These are phyloP conservation scores for Candida boidinii DNA, from an alignment of 805 yeast species.

Conservation along the genomic window DNA sequence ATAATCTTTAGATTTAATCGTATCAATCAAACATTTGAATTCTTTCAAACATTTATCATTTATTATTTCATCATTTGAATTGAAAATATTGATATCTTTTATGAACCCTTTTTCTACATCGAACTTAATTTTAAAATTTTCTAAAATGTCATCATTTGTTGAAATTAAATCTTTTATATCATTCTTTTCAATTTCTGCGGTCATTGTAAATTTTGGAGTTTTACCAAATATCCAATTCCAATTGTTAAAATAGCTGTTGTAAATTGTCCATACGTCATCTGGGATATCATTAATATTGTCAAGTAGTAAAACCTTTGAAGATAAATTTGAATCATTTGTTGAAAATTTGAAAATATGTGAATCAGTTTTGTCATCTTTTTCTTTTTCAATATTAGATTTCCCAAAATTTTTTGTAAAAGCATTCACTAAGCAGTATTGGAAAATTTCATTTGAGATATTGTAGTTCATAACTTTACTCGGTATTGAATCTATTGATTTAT, in stretches of 20 bases:
- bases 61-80: too few relatives aligned
- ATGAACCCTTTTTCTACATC: too few relatives aligned
- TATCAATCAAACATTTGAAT: too few relatives aligned
- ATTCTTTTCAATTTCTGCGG: too few relatives aligned
- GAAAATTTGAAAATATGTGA: background rate
- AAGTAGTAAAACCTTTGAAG: constrained; percentile 15
- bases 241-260: constrained; percentile 31
- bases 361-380: background rate
- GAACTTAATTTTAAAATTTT: too few relatives aligned
- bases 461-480: constrained; percentile 72
- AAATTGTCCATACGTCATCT: constrained; percentile 30
- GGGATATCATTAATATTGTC: constrained; percentile 20
- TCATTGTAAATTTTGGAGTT: constrained; percentile 71
- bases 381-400: constrained; percentile 3
- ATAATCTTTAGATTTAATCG: too few relatives aligned
- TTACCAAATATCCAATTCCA: constrained; percentile 75
- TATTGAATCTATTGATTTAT: constrained; percentile 57
- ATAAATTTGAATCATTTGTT: constrained; percentile 2
- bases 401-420: constrained; percentile 31
- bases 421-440: constrained; percentile 33
- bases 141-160: too few relatives aligned
- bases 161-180: too few relatives aligned
- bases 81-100: too few relatives aligned
- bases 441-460: constrained; percentile 32
- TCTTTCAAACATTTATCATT: too few relatives aligned